Percentiles rank a stretch among this genome's conserved stretches.
Conservation (phyloP, 2,329 filamentous ascomycete species). For the Fusarium longipes region DNA sequence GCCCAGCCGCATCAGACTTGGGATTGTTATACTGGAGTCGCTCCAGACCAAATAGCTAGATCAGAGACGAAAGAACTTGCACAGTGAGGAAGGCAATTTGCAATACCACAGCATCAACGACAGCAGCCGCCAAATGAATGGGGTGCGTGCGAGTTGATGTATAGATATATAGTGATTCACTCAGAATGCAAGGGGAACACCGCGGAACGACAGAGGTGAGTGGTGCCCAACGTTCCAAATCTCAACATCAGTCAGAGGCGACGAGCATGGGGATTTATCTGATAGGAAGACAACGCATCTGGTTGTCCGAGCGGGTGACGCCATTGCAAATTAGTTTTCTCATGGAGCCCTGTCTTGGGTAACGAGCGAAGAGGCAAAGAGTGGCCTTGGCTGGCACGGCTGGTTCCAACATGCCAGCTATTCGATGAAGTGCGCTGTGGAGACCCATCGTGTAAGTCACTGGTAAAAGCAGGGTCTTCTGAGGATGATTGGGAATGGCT, state of each 20-base stretch:
- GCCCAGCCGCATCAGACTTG: constrained; percentile 43
- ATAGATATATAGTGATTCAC: constrained; percentile 46
- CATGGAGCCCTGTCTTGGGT: constrained; percentile 14
- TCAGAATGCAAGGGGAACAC: constrained; percentile 45
- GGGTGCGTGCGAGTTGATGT: constrained; percentile 29
- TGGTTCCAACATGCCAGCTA: constrained; percentile 16
- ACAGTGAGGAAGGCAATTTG: constrained; percentile 15
- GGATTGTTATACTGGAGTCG: constrained; percentile 30
- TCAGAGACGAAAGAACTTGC: constrained; percentile 27
- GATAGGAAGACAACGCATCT: constrained; percentile 38
- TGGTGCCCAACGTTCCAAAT: constrained; percentile 45
- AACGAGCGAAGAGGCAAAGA: constrained; percentile 7
- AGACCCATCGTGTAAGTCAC: constrained; percentile 18
- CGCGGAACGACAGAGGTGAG: constrained; percentile 40
- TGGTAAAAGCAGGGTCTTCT: constrained; percentile 35
- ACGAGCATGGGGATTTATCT: constrained; percentile 38
- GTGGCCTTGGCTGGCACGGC: constrained; percentile 19
- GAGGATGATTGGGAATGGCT: constrained; percentile 32
- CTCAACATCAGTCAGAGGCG: constrained; percentile 34
- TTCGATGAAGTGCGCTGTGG: constrained; percentile 10
- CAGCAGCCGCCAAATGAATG: constrained; percentile 46
- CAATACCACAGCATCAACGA: constrained; percentile 32
- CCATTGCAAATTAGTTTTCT: constrained; percentile 39
- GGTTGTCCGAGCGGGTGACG: constrained; percentile 40
- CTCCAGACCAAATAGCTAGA: constrained; percentile 20